A percentile compares a stretch with the other conserved stretches of the same genome.
Evolutionary conservation across 2,329 filamentous ascomycete genomes (phyloP).

Genomic region (Lecanicillium sp.): DNA sequence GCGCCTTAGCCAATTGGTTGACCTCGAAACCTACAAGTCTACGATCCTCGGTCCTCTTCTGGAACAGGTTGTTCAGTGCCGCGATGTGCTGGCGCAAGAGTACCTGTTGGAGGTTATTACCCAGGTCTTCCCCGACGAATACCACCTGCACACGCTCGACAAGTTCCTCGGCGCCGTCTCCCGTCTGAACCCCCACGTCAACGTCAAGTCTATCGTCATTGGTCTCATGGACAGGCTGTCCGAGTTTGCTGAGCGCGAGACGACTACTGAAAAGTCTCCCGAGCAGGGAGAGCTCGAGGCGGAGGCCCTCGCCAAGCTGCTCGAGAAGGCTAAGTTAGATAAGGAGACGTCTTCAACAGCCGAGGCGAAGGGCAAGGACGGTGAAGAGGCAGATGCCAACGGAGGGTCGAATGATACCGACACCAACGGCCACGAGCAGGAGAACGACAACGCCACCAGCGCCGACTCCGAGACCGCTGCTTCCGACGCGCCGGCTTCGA

Average conservation of each 20-base stretch:
- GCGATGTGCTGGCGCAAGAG: slow-evolving; percentile 93
- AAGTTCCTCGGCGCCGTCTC: slow-evolving; percentile 91
- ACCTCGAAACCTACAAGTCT: slow-evolving; percentile 89
- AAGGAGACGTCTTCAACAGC: slow-evolving; percentile 40
- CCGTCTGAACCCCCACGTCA: slow-evolving; percentile 89
- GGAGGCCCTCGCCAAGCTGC: slow-evolving; percentile 69
- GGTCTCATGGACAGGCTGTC: slow-evolving; percentile 95
- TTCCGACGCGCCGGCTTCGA: neutral
- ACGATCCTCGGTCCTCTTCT: slow-evolving; percentile 81
- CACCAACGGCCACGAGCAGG: slow-evolving; percentile 26
- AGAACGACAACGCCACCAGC: slow-evolving; percentile 23
- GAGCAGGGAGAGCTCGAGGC: slow-evolving; percentile 74
- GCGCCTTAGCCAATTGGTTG: slow-evolving; percentile 88
- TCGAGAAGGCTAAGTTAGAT: slow-evolving; percentile 70
- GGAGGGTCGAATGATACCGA: slow-evolving; percentile 15
- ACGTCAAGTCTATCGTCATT: slow-evolving; percentile 96
- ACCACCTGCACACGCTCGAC: slow-evolving; percentile 93
- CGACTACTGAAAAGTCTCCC: slow-evolving; percentile 62
- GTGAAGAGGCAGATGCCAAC: slow-evolving; percentile 20
- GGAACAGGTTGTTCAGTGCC: slow-evolving; percentile 96
- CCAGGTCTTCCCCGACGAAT: slow-evolving; percentile 98
- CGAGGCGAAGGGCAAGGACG: slow-evolving; percentile 22
- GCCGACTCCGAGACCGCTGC: slow-evolving; percentile 36
- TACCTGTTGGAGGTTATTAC: slow-evolving; percentile 98
- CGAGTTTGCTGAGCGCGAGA: slow-evolving; percentile 86